Conservation (phyloP, 805 yeast genomes). For the Ogataea trehalophila region DNA sequence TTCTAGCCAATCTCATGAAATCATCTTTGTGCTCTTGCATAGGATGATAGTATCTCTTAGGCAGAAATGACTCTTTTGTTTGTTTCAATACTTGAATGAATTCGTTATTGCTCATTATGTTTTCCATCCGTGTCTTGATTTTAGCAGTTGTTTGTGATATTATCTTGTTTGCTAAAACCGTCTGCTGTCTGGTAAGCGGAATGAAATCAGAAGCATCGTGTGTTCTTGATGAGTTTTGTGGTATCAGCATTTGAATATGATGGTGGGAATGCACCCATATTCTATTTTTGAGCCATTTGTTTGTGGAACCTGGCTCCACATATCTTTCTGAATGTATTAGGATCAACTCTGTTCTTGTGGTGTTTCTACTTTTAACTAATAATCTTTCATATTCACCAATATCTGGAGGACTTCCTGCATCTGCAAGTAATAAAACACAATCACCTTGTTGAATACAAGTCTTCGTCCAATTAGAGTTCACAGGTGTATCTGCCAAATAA, state of each 20-base stretch:
- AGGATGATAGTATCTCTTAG: slow-evolving; percentile 27
- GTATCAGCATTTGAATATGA: slow-evolving; percentile 66
- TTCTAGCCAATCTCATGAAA: slow-evolving; percentile 82
- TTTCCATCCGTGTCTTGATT: slow-evolving; percentile 25
- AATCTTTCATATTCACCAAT: slow-evolving; percentile 84
- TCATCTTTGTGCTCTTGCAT: slow-evolving; percentile 71
- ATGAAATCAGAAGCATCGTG: neutral
- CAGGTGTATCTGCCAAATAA: slow-evolving; percentile 82
- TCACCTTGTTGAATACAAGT: slow-evolving; percentile 95
- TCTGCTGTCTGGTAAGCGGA: neutral
- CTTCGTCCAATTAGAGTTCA: slow-evolving; percentile 82
- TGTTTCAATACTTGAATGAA: slow-evolving; percentile 25
- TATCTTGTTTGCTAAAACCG: slow-evolving; percentile 5
- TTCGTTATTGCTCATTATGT: slow-evolving; percentile 25
- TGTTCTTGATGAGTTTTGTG: neutral
- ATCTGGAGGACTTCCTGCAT: slow-evolving; percentile 66
- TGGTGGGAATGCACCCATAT: slow-evolving; percentile 93
- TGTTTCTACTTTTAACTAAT: slow-evolving; percentile 67
- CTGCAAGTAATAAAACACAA: slow-evolving; percentile 84
- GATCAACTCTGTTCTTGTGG: slow-evolving; percentile 84
- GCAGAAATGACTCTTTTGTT: slow-evolving; percentile 20
- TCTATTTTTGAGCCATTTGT: slow-evolving; percentile 77
- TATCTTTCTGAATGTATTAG: slow-evolving; percentile 76
- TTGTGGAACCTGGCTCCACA: slow-evolving; percentile 83
- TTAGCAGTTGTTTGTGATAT: slow-evolving; percentile 22